phyloP scores from a whole-genome alignment of 805 yeast species.

The Metschnikowia borealis region DNA sequence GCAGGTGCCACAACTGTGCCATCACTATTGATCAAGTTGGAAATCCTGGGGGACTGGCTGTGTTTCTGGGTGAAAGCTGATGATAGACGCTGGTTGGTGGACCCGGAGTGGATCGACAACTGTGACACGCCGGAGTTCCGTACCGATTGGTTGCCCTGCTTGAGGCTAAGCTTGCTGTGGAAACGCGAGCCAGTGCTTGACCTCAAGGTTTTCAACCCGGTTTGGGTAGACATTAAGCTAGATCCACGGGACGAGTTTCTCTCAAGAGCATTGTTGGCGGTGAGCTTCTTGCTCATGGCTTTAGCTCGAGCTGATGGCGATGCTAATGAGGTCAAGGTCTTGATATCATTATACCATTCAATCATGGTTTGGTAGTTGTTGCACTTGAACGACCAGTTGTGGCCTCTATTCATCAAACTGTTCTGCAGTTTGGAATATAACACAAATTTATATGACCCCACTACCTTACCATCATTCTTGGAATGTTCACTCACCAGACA shows the following conservation, averaged over 20 bases:
- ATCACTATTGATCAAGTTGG: constrained; percentile 43
- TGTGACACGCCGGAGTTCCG: constrained; percentile 9
- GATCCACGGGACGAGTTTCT: constrained; percentile 12
- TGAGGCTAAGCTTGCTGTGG: constrained; percentile 7
- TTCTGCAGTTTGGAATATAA: constrained; percentile 65
- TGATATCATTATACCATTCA: constrained; percentile 79
- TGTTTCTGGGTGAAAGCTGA: constrained; percentile 37
- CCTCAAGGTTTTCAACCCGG: constrained; percentile 11
- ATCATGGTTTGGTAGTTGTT: constrained; percentile 76
- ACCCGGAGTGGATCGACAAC: constrained; percentile 15
- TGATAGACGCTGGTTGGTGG: constrained; percentile 26
- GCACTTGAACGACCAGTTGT: constrained; percentile 94
- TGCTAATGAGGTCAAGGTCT: constrained; percentile 57
- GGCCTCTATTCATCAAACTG: constrained; percentile 74
- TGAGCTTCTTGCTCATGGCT: constrained; percentile 25
- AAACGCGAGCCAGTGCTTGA: constrained; percentile 7
- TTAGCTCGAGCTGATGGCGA: constrained; percentile 58
- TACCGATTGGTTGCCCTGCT: constrained; percentile 1
- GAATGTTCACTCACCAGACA: constrained; percentile 83
- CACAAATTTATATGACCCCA: constrained; percentile 70
- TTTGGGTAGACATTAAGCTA: constrained; percentile 11
- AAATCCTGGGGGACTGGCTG: constrained; percentile 31
- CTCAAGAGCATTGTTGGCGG: constrained; percentile 8
- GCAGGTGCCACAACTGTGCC: constrained; percentile 43
- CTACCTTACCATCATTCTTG: constrained; percentile 56